Base-by-base conservation (phyloP, 2,329 filamentous ascomycete species). In the Septoria linicola region DNA sequence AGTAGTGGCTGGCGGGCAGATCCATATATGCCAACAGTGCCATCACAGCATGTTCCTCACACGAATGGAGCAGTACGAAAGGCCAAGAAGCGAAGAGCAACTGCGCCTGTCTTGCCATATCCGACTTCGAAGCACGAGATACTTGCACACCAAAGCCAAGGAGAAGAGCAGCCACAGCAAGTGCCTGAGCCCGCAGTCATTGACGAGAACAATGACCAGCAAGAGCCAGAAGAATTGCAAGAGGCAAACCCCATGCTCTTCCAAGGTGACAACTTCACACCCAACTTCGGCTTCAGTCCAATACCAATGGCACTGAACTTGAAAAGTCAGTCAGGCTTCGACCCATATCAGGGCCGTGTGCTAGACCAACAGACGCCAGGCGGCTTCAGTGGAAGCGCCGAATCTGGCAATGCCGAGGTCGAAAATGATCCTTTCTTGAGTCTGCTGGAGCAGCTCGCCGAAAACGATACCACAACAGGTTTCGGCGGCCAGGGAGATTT, bases 381-480 rank as follows among this genome's bases (percentile, higher is more conserved):
- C 40, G 72, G 66, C 21, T 65, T 69, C n/a, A 75, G 71, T 50
- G 70, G 70, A 10, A 60, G 61, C 41, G 61, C 66, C 36, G 68
- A 66, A n/a, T 68, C 65, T 11, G 67, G 65, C 43, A 67, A 73
- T 42, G 72, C 71, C 17, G 73, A 73, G 53, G 62, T 65, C 16
- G 88, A 92, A 59, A 90, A 88, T 61, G 89, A 93, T 64, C 88
- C 88, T 0, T 93, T 95, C 64, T 70, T 93, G 34, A 87, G 81
- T 55, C 71, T 93, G 35, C 72, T 93, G 30, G 88, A 93, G 67
- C 88, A 93, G 70, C 76, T 93, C 52, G 88, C 88, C 0, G 88
- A 93, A 69, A 90, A 89, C 62, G 88, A 92, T 69, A 80, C 87
- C 46, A 76, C 77, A 11, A 37, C 20, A 35, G 75, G 80, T 44